These are phyloP conservation scores for Lasiodiplodia sp. DNA, from an alignment of 2,329 filamentous ascomycete species.

Conservation along the genomic window DNA sequence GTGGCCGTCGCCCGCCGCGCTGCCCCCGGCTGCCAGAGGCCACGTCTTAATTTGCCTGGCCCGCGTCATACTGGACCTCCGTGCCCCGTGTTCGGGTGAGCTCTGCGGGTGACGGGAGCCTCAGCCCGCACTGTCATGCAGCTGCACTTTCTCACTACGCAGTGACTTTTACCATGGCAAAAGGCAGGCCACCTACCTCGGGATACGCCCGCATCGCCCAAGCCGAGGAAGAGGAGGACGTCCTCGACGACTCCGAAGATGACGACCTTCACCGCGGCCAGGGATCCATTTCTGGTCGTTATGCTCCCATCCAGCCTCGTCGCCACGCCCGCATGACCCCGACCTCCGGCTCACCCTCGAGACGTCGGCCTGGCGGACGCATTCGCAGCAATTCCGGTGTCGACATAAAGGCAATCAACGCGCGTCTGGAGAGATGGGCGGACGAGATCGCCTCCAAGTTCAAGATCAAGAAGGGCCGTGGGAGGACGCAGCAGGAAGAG, in stretches of 20 bases:
- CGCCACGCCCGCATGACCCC: conserved; percentile 54
- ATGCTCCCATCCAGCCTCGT: conserved; percentile 57
- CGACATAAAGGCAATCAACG: conserved; percentile 98
- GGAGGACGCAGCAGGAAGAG: conserved; percentile 78
- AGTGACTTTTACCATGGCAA: conserved; percentile 40
- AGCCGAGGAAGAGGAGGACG: conserved; percentile 57
- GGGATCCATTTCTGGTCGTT: conserved; percentile 49
- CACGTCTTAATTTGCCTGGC: conserved; percentile 8
- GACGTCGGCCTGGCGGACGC: conserved; percentile 51
- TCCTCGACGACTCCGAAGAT: conserved; percentile 45
- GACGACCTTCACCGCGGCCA: conserved; percentile 44
- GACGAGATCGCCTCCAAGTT: conserved; percentile 98
- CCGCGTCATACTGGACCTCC: conserved; percentile 19
- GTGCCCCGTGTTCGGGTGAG: conserved; percentile 15
- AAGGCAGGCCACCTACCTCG: conserved; percentile 50
- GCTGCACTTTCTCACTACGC: conserved; percentile 5
- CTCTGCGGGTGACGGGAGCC: conserved; percentile 14
- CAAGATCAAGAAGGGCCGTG: conserved; percentile 81
- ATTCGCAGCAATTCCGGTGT: conserved; percentile 84
- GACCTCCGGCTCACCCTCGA: conserved; percentile 45
- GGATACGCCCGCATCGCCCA: conserved; percentile 62
- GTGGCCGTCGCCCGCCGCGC: conserved; percentile 1
- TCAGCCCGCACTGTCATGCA: conserved; percentile 18
- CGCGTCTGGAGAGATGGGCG: conserved; percentile 91
- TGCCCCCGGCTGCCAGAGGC: background rate